These are phyloP conservation scores for Wallacemonas sp. DNA, from an alignment of 208 protist species.

Conservation along the genomic window DNA sequence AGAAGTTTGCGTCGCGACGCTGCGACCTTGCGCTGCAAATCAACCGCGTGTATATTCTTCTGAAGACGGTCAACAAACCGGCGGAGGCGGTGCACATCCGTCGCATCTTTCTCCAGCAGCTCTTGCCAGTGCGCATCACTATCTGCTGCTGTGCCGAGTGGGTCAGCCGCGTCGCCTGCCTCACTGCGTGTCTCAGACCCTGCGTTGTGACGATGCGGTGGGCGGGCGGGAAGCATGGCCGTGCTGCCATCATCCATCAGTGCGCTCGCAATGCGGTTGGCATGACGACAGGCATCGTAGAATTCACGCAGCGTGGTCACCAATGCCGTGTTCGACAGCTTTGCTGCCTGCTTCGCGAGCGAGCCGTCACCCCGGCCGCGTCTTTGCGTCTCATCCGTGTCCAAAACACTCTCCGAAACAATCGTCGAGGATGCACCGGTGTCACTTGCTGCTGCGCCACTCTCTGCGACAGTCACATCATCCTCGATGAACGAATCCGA, in stretches of 20 bases:
- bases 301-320: constrained; percentile 33
- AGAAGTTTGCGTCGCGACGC: constrained; percentile 38
- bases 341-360: neutral
- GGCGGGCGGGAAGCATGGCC: neutral
- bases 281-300: constrained; percentile 39
- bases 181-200: neutral
- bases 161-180: neutral
- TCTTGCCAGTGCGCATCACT: constrained; percentile 14
- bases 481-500: neutral
- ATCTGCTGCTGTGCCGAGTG: neutral
- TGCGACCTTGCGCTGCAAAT: constrained; percentile 45
- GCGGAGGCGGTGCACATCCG: constrained; percentile 56
- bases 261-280: constrained; percentile 27
- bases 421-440: neutral
- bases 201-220: neutral
- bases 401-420: neutral
- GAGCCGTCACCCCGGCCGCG: neutral
- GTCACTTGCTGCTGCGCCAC: neutral
- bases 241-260: constrained; percentile 15
- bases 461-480: neutral
- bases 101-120: constrained; percentile 37
- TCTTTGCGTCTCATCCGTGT: neutral
- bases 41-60: constrained; percentile 43
- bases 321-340: constrained; percentile 14
- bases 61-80: constrained; percentile 57